Evolutionary conservation across 2,329 filamentous ascomycete species (phyloP), one percentile per base, ranked within the genome.

Genomic region (Trichoderma breve): DNA sequence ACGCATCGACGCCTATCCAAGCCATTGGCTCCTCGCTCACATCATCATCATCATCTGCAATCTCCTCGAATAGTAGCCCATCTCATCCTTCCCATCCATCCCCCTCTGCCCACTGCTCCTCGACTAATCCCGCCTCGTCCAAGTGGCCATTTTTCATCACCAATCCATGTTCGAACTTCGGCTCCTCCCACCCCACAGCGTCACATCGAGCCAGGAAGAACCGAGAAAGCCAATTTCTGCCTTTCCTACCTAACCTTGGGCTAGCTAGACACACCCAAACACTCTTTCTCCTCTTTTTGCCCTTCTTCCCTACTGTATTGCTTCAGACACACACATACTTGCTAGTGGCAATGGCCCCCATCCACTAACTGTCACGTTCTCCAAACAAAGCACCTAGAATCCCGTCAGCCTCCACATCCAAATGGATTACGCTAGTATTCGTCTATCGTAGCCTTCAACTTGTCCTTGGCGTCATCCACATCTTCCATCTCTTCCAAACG

Each of bases 141-240:
- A 62, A 43, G 34, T 36, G 28, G 5, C 34, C 6, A 2, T n/a
- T 43, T 11, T 3, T 11, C 15, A 36, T 36, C 57, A 61, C 62
- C 62, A 53, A 53, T 65, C 62, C 62, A 65, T 28, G 47, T 66
- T 57, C 55, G 21, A 34, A 58, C 57, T 43, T 67, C 51, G 30
- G 51, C 39, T 67, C 32, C 51, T 43, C 32, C 51, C 47, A 67
- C 51, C 51, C 64, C 51, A 57, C 30, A 67, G 64, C 51, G 64
- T 67, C 64, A 58, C 64, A 67, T 67, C 34, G 64, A 67, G 51
- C 51, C 21, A 39, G 32, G 36, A 57, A 43, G 47, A 66, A 34
- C 63, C 63, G 63, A 66, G 21, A 66, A 66, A 66, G 63, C 63
- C 63, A 66, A 66, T 66, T 66, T 66, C 63, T 66, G 63, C 47